Evolutionary conservation across 2,329 filamentous ascomycete species (phyloP), one percentile per base, ranked within the genome.

Genomic region (Fusarium guadeloupense): DNA sequence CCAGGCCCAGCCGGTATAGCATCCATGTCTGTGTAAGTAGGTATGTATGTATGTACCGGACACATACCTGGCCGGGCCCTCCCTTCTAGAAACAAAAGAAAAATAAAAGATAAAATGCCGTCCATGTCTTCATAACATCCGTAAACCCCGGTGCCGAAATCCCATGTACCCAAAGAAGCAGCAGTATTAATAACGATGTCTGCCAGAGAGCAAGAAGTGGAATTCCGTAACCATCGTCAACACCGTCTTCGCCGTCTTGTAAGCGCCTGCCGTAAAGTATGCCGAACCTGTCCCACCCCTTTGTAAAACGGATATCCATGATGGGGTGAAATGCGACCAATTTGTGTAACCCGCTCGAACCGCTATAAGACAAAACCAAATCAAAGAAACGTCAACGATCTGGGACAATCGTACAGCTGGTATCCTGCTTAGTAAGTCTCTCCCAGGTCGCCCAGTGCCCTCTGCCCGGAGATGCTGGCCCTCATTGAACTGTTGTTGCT

Each of bases 381-480:
- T 55, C 37, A 57, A 52, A 54, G 59, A 59, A 57, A 46, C 46
- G 52, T 46, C 50, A 59, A 59, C 50, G 56, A 56, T 49, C 52
- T 57, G 51, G 52, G 34, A 54, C 25, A 45, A 41, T 38, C 46
- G 39, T 30, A 41, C 34, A 55, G 39, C 45, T 50, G 56, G 35
- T 47, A 25, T 41, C 56, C 45, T 54, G 17, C 58, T 75, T 71
- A 85, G 62, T 84, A 85, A 9, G 83, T 85, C 76, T 85, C 83
- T 50, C 82, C 83, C 55, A 84, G 71, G 57, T 85, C 83, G 55
- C 76, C 76, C 51, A 84, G 66, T 60, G 75, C 81, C 66, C 75
- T 75, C 39, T 73, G 68, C 34, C 74, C 74, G 46, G 70, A 70
- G 23, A 71, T 68, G 53, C 71, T 72, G n/a, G 72, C 67, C 50